These are phyloP conservation scores for Paecilomyces formosus DNA, from an alignment of 2,329 filamentous ascomycete genomes.

Conservation along the genomic window DNA sequence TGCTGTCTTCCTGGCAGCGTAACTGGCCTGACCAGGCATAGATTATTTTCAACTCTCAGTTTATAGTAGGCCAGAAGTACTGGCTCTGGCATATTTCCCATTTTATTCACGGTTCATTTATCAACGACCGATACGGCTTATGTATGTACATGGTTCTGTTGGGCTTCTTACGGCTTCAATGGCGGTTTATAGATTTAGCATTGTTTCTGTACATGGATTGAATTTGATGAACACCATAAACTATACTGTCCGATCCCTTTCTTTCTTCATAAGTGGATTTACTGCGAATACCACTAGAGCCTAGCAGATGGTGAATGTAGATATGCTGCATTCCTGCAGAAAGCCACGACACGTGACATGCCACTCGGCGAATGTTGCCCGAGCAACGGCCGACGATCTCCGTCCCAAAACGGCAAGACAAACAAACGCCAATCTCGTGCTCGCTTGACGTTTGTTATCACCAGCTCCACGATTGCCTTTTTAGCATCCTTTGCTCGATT, in stretches of 20 bases:
- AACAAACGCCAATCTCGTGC: neutral
- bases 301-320: no score
- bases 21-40: neutral
- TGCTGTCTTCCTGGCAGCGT: neutral
- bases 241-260: no score
- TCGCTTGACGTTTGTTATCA: constrained; percentile 1
- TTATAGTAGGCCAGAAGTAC: neutral
- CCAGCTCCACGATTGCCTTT: neutral
- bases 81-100: neutral
- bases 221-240: neutral
- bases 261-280: no score
- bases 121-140: neutral
- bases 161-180: neutral
- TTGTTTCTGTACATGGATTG: neutral
- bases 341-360: neutral
- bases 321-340: neutral
- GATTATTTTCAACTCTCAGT: neutral
- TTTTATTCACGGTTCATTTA: neutral
- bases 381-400: constrained; percentile 7
- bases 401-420: constrained; percentile 5
- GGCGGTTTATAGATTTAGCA: neutral
- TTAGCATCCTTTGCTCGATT: neutral
- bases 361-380: constrained; percentile 2
- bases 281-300: no score
- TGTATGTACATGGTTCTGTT: neutral